Base-by-base conservation (phyloP, 2,329 filamentous ascomycete genomes). In the Colletotrichum cuscutae region DNA sequence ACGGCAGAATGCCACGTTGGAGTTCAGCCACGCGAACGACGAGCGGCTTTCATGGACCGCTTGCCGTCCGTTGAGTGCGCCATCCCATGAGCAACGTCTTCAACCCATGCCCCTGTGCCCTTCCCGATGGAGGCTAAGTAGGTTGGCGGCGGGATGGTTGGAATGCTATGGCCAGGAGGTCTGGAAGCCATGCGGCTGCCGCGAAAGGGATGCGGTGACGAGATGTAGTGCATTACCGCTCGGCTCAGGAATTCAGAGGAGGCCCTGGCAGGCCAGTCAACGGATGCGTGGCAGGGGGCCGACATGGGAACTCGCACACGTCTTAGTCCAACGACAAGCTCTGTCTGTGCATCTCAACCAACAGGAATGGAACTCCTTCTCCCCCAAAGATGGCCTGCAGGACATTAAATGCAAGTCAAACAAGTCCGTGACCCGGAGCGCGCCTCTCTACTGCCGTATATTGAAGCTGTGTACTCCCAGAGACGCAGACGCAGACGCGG, bases 281-380 rank as follows among this genome's bases (percentile, higher is more conserved):
- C 64, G 57, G 58, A 49, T 66, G 68, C 65, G 26, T 54, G 54
- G 53, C 65, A 69, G 65, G 66, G 68, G 15, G 30, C 30, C 22
- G 62, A 32, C 32, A 63, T 63, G 68, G 71, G 30, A 73, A 72
- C 52, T 62, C 53, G 52, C 67, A 73, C 71, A 37, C 70, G 70
- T 66, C 26, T 22, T 49, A 52, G 59, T 53, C 70, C 70, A 65
- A 72, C 70, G 35, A 72, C 70, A 59, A 65, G 60, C 52, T 68
- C 62, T 62, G 71, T 72, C 62, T 73, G 71, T 73, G 68, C 71
- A 46, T 56, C 68, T 66, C 62, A 71, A 67, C 68, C 71, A 71
- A 73, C 68, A 71, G 68, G 71, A 71, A 73, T 72, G 71, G 68
- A 72, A 62, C 62, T 28, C 53, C 30, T 24, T 35, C 37, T 66